Percentiles rank a stretch among this genome's conserved stretches.
These are phyloP conservation scores for Beta corolliflora DNA, from an alignment of 179 eudicot species.

Conservation along the genomic window DNA sequence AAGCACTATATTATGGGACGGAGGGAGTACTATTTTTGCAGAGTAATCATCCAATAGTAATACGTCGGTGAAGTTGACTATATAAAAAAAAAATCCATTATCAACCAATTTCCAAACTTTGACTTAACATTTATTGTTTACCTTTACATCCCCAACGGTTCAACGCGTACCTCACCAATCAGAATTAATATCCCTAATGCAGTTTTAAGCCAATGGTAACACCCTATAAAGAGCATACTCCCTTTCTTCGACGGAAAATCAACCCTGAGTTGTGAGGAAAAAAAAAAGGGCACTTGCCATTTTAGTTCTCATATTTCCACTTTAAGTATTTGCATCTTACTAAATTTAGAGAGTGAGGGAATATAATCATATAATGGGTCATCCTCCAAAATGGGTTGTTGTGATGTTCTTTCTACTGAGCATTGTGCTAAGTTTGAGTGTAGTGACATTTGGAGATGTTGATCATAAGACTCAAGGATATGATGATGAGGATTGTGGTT, in stretches of 20 bases:
- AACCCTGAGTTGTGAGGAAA: background rate
- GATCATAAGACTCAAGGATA: conserved; percentile 2
- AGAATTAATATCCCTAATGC: conserved; percentile 18
- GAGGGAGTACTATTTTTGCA: background rate
- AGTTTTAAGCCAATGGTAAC: background rate
- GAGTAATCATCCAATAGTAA: background rate
- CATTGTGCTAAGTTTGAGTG: conserved; percentile 34
- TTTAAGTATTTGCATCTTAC: background rate
- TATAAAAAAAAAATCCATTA: background rate
- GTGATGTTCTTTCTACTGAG: conserved; percentile 11
- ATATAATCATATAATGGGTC: conserved; percentile 20
- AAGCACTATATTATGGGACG: no score
- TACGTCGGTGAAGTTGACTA: conserved; percentile 27
- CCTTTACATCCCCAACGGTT: conserved; percentile 26
- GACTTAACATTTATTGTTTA: conserved; percentile 27
- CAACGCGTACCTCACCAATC: conserved; percentile 35
- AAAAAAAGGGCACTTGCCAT: background rate
- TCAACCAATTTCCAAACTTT: background rate
- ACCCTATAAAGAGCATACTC: conserved; percentile 17
- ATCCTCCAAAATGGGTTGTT: conserved; percentile 5
- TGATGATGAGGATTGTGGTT: conserved; percentile 37
- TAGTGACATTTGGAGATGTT: conserved; percentile 29
- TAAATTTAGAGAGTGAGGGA: background rate
- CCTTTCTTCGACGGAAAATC: background rate
- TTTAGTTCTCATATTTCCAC: background rate